Base-by-base conservation (phyloP, 2,329 filamentous ascomycete genomes). In the Aspergillus sp. region DNA sequence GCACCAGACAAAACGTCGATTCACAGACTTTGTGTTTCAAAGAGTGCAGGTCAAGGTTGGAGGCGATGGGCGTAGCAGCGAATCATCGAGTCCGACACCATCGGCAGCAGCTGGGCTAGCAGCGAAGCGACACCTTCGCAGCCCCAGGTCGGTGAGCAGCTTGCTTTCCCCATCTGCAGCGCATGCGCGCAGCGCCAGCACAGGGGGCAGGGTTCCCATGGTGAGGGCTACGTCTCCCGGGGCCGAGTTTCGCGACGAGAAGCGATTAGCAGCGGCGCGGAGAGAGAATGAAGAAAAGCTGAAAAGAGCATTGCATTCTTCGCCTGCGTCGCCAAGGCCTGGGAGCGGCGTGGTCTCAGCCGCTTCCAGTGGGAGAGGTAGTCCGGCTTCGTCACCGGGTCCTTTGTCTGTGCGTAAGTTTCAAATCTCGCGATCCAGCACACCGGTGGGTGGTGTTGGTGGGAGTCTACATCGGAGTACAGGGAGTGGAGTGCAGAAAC, bases 21-120 rank as follows among this genome's bases (percentile, higher is more conserved):
- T 71, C 47, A 72, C 70, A 37, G 69, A 73, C 53, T 73, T 70
- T 49, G 63, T 71, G 50, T 74, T 73, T 46, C 66, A 72, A 44
- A 61, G 70, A 37, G 62, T 74, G 37, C 59, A 60, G 27, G 40
- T 54, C 33, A 46, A 55, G 33, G 49, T 58, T 41, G 53, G 48
- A 45, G 49, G 43, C 28, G 49, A 52, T 40, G 50, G 39, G 19
- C 19, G 19, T 27, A 42, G 37, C 37, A 43, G 43, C 45, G 46
- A 47, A 10, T 42, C 56, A 8, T 28, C 43, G 10, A 48, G 47
- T 31, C 36, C 45, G 31, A 46, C 44, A 19, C 37, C 46, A 33
- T 52, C 52, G 2, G 46, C 48, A 10, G 41, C 19, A 19, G 19
- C 19, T 4, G 19, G 54, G 7, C 47, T 53, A 41, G 51, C 57